Evolutionary conservation across 768 basidiomycete species (phyloP), one percentile per base, ranked within the genome.

Genomic region (Hydnum rufescens): DNA sequence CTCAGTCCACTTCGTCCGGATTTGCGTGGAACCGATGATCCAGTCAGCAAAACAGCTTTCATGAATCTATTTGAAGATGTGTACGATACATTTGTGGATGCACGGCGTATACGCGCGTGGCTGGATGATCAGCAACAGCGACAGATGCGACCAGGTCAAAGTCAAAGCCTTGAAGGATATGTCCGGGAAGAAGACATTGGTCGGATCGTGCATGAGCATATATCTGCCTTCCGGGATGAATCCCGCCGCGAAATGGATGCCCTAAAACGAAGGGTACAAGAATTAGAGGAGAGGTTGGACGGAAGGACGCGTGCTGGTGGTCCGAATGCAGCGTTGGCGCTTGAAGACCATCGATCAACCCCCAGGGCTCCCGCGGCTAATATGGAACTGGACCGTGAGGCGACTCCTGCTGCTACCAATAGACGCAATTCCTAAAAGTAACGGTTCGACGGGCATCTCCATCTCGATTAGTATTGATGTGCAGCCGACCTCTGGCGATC

Each of bases 21-120:
- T n/a, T n/a, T n/a, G n/a, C n/a, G n/a, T 8, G 44, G 13, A 13
- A 47, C 44, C 44, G 25, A 13, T 28, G 44, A 47, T 26, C 44
- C 8, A 13, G 26, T 47, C 25, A 47, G 8, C 2, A 32, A 32
- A 28, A 28, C 13, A 6, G 16, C 26, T 6, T 50, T 50, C 32
- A 32, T 50, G 49, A 30, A 25, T 8, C 8, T 50, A 13, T 50
- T 50, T 50, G 25, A 29, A 16, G 25, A 16, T 6, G 16, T 50
- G 6, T 50, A 50, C 25, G 49, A 50, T 32, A 8, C 49, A 18
- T 6, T 50, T 6, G 30, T 32, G 28, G 49, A 50, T 50, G 49
- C 49, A 5, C 26, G 31, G 6, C 49, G 49, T 18, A 16, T 50
- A 16, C 8, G 31, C 16, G 31, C 25, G 16, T 50, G 49, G 49